Base-by-base conservation (phyloP, 768 basidiomycete species). In the Ephemerocybe angulata region DNA sequence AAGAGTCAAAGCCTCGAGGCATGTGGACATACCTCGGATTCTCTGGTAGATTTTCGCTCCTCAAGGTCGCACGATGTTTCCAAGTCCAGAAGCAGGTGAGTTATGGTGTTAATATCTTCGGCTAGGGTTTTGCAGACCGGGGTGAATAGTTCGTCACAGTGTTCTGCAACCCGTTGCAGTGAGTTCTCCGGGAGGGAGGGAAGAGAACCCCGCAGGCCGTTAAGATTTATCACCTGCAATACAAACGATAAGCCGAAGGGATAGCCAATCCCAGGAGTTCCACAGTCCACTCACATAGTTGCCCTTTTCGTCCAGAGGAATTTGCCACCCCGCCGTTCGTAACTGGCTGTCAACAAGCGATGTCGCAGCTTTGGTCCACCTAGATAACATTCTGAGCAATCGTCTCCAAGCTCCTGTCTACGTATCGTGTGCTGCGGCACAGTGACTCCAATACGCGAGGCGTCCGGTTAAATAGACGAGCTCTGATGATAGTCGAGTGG, bases 71-170 rank as follows among this genome's bases (percentile, higher is more conserved):
- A 50, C 40, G 40, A 51, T 25, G 56, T 62, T 51, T 75, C 80
- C 41, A 80, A 61, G 21, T 76, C 75, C 22, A 70, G 72, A 46
- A 80, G 65, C 10, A 81, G 53, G 53, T 69, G 70, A 12, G 74
- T 67, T n/a, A 80, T 69, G 54, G 67, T 67, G 33, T 78, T 68
- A 17, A 79, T 54, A 49, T 81, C 79, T 33, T 57, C 67, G 41
- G 69, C 69, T 24, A 81, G 30, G 44, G 62, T 64, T 30, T 57
- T 62, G 62, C 68, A 80, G 21, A 72, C 58, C 8, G 76, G 73
- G 6, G 59, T 49, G 30, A 75, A 56, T 28, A 66, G 62, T 31
- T 62, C 63, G 24, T 61, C 62, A 58, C 66, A 76, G 21, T 69
- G 57, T 24, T 58, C 57, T 17, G 65, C 62, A 2, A 72, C 57